Conservation (phyloP, 345 rosid genomes). For the Bruguiera parviflora region DNA sequence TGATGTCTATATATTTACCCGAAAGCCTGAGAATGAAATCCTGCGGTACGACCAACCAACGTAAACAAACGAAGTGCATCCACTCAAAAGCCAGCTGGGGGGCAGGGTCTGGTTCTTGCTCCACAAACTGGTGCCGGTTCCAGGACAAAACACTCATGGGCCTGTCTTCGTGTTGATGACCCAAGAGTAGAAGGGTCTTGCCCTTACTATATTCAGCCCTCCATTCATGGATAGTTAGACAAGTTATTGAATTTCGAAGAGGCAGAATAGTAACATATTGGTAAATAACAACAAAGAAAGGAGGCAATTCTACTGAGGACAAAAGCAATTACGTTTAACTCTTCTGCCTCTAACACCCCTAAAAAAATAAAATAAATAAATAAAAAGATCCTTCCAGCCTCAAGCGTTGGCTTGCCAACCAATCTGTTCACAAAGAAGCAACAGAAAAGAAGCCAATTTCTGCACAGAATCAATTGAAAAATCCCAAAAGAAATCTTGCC, state of each 20-base stretch:
- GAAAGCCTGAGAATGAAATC: slow-evolving; percentile 54
- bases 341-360: too few species aligned
- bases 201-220: too few species aligned
- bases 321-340: too few species aligned
- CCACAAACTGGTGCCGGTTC: slow-evolving; percentile 95
- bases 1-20: too few species aligned
- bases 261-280: not conserved
- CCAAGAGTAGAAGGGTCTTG: slow-evolving; percentile 70
- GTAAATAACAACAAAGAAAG: too few species aligned
- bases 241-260: not conserved
- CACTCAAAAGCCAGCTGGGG: slow-evolving; percentile 97
- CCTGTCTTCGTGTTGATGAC: slow-evolving; percentile 72
- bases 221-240: not conserved
- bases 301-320: too few species aligned
- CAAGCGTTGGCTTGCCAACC: too few species aligned
- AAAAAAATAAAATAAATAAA: not conserved
- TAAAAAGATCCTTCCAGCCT: not conserved
- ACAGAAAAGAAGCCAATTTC: too few species aligned
- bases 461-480: too few species aligned
- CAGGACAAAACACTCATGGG: slow-evolving; percentile 95
- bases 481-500: too few species aligned
- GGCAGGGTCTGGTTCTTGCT: slow-evolving; percentile 64
- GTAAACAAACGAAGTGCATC: slow-evolving; percentile 81
- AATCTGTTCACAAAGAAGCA: too few species aligned
- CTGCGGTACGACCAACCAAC: slow-evolving; percentile 89